Evolutionary conservation across 208 protist species (phyloP).

Genomic region (Wallacemonas collosoma): DNA sequence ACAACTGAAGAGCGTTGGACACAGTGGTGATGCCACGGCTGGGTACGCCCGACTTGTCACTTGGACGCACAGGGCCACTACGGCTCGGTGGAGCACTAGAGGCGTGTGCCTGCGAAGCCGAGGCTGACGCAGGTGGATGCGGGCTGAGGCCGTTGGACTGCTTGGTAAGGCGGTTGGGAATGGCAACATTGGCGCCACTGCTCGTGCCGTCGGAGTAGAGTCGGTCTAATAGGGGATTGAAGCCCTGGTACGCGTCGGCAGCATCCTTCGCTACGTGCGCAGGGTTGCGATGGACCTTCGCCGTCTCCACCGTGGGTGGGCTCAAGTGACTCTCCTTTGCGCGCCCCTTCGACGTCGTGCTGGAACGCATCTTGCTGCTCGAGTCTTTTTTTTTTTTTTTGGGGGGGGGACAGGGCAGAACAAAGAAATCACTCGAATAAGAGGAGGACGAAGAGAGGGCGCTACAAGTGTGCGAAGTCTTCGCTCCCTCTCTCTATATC

Average conservation of each 20-base stretch:
- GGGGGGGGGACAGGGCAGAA: background rate
- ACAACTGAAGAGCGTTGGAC: conserved; percentile 79
- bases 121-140: background rate
- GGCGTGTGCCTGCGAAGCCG: background rate
- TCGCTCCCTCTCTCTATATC: too few relatives aligned
- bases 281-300: conserved; percentile 79
- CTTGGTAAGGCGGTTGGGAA: conserved; percentile 73
- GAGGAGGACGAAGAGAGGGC: too few relatives aligned
- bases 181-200: conserved; percentile 59
- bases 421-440: too few relatives aligned
- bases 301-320: conserved; percentile 40
- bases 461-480: too few relatives aligned
- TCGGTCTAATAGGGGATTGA: conserved; percentile 70
- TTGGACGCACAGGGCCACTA: conserved; percentile 1
- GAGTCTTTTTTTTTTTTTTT: conserved; percentile 7
- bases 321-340: conserved; percentile 21
- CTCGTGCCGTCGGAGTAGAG: conserved; percentile 75
- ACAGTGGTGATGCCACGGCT: conserved; percentile 41
- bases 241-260: conserved; percentile 57
- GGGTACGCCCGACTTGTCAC: conserved; percentile 3
- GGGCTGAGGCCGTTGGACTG: conserved; percentile 8
- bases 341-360: conserved; percentile 17
- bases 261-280: conserved; percentile 86
- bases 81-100: conserved; percentile 14
- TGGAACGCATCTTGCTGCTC: background rate